These are phyloP conservation scores for Aspergillus neotritici DNA, from an alignment of 2,329 filamentous ascomycete species.

Conservation along the genomic window DNA sequence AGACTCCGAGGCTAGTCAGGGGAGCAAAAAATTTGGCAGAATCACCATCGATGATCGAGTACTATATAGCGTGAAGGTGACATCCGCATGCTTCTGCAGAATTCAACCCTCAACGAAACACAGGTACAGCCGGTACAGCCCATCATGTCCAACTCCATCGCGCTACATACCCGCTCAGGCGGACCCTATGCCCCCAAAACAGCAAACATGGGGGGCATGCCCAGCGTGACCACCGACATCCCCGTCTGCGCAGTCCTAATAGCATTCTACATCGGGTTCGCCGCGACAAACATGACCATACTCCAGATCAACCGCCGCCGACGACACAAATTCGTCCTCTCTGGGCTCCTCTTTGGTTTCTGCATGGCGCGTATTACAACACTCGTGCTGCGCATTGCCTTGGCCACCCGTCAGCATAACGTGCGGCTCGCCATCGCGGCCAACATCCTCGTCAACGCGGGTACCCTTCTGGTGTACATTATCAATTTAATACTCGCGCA, in stretches of 20 bases:
- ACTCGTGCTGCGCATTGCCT: slow-evolving; percentile 49
- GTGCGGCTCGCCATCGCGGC: slow-evolving; percentile 52
- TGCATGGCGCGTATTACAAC: slow-evolving; percentile 47
- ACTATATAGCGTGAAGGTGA: too few relatives aligned
- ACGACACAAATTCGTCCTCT: slow-evolving; percentile 48
- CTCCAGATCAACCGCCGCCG: slow-evolving; percentile 39
- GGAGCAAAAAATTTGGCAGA: too few relatives aligned
- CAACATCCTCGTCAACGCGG: slow-evolving; percentile 65
- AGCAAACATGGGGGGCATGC: slow-evolving; percentile 42
- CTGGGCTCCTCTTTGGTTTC: slow-evolving; percentile 43
- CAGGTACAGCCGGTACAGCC: too few relatives aligned
- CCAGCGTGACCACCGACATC: slow-evolving; percentile 55
- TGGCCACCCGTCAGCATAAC: slow-evolving; percentile 46
- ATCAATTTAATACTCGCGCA: slow-evolving; percentile 73
- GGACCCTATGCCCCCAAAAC: slow-evolving; percentile 27
- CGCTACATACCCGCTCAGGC: slow-evolving; percentile 16
- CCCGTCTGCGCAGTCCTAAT: slow-evolving; percentile 62
- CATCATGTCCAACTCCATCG: too few relatives aligned
- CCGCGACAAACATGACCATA: slow-evolving; percentile 42
- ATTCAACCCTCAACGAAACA: too few relatives aligned
- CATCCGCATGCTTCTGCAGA: too few relatives aligned
- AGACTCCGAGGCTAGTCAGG: too few relatives aligned
- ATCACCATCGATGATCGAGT: too few relatives aligned
- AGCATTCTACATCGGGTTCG: slow-evolving; percentile 40
- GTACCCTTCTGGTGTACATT: slow-evolving; percentile 69